A percentile compares a stretch with the other conserved stretches of the same genome.
These are phyloP conservation scores for Kwoniella botswanensis DNA, from an alignment of 768 basidiomycete genomes.

Conservation along the genomic window DNA sequence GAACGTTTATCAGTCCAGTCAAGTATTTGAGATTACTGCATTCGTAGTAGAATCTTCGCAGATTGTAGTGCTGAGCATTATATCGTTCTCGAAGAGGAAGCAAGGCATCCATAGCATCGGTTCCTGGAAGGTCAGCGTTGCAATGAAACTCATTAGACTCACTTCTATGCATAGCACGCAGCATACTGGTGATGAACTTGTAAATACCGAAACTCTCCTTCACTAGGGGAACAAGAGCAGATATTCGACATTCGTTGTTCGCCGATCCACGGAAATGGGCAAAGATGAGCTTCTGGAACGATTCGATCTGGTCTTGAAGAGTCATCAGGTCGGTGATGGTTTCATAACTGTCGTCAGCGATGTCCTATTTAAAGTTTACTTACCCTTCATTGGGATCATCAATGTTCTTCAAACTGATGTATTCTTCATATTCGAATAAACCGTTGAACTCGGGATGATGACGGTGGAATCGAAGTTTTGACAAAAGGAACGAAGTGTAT, in stretches of 20 bases:
- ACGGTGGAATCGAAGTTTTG: constrained; percentile 94
- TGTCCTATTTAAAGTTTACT: constrained; percentile 52
- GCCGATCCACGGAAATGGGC: constrained; percentile 86
- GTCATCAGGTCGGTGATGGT: constrained; percentile 97
- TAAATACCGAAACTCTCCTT: constrained; percentile 99
- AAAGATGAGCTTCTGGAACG: constrained; percentile 97
- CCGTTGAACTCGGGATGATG: constrained; percentile 97
- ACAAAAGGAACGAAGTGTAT: constrained; percentile 92
- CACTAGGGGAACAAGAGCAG: constrained; percentile 90
- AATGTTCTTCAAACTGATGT: constrained; percentile 93
- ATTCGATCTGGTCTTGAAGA: constrained; percentile 97
- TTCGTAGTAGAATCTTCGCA: constrained; percentile 98
- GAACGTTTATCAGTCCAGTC: constrained; percentile 96
- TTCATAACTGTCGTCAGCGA: constrained; percentile 72
- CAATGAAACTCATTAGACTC: constrained; percentile 48
- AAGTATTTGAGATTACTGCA: constrained; percentile 98
- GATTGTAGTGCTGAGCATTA: constrained; percentile 84
- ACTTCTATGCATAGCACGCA: constrained; percentile 95
- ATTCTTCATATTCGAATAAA: constrained; percentile 98
- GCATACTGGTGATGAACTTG: constrained; percentile 97
- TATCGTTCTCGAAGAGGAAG: constrained; percentile 87
- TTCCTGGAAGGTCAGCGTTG: constrained; percentile 64
- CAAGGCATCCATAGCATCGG: constrained; percentile 83
- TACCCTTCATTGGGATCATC: constrained; percentile 99
- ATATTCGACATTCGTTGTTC: constrained; percentile 98